phyloP scores from a whole-genome alignment of 345 rosid species.

The Salix caprea region DNA sequence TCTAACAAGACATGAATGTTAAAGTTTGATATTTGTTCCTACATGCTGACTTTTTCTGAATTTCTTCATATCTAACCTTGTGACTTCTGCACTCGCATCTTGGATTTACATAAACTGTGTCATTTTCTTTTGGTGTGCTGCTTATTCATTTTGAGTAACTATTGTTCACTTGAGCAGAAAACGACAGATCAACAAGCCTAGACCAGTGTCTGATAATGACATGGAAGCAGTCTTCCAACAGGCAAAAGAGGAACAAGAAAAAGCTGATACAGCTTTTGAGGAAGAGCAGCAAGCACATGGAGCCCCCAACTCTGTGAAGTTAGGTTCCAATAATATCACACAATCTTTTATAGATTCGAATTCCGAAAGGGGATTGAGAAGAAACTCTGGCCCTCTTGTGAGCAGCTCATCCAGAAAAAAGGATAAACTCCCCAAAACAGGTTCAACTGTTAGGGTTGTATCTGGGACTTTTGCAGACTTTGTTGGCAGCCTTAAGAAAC shows the following conservation, averaged over 20 bases:
- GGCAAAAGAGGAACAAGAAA: conserved; percentile 75
- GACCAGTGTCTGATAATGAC: conserved; percentile 62
- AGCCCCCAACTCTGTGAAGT: conserved; percentile 22
- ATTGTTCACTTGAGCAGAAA: conserved; percentile 35
- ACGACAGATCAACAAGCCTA: conserved; percentile 71
- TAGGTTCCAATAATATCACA: conserved; percentile 24
- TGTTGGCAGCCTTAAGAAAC: conserved; percentile 64
- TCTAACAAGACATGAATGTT: not conserved
- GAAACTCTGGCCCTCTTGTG: conserved; percentile 16
- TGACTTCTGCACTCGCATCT: not conserved
- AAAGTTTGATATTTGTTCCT: not conserved
- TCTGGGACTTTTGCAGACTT: conserved; percentile 80
- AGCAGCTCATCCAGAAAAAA: conserved; percentile 23
- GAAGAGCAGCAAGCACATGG: conserved; percentile 40
- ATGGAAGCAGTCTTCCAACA: conserved; percentile 64
- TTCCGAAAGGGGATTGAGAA: conserved; percentile 31
- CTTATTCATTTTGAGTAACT: not conserved
- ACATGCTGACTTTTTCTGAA: not conserved
- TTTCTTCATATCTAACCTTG: not conserved
- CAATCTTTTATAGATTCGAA: conserved; percentile 30
- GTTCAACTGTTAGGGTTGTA: conserved; percentile 64
- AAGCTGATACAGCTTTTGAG: conserved; percentile 55
- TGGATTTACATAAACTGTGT: not conserved
- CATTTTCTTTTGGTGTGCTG: not conserved
- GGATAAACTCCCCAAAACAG: conserved; percentile 43